Evolutionary conservation across 2,329 filamentous ascomycete species (phyloP).

Genomic region (Huntiella moniliformis): DNA sequence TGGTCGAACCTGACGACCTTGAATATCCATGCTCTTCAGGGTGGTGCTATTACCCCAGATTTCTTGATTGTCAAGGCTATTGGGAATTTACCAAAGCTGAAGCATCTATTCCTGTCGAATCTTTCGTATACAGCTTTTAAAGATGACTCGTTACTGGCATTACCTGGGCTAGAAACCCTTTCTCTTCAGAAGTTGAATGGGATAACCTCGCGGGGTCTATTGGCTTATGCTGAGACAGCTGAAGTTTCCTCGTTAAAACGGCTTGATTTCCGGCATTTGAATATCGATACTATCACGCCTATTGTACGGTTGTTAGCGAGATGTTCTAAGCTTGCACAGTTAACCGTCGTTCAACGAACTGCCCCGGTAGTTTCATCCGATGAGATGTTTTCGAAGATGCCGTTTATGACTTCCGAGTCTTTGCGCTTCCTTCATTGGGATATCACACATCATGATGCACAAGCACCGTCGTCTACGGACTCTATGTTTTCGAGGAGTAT

Average conservation of each 20-base stretch:
- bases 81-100: slow-evolving; percentile 31
- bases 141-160: slow-evolving; percentile 32
- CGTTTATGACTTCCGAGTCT: slow-evolving; percentile 38
- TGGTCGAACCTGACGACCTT: slow-evolving; percentile 38
- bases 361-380: slow-evolving; percentile 36
- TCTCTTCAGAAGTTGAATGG: slow-evolving; percentile 37
- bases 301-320: slow-evolving; percentile 41
- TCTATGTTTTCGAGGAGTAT: slow-evolving; percentile 47
- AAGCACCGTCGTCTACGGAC: slow-evolving; percentile 29
- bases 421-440: slow-evolving; percentile 44
- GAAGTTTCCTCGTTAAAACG: slow-evolving; percentile 26
- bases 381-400: slow-evolving; percentile 41
- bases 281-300: slow-evolving; percentile 35
- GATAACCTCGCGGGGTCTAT: slow-evolving; percentile 36
- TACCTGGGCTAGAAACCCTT: slow-evolving; percentile 36
- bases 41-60: slow-evolving; percentile 33
- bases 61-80: slow-evolving; percentile 32
- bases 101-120: slow-evolving; percentile 39
- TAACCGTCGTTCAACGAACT: slow-evolving; percentile 35
- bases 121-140: slow-evolving; percentile 37
- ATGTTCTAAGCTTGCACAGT: slow-evolving; percentile 27
- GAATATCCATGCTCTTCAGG: slow-evolving; percentile 38
- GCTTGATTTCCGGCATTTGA: slow-evolving; percentile 36
- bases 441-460: slow-evolving; percentile 30
- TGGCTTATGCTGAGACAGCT: slow-evolving; percentile 33